These are phyloP conservation scores for Fusarium penzigii DNA, from an alignment of 2,329 filamentous ascomycete species.

Conservation along the genomic window DNA sequence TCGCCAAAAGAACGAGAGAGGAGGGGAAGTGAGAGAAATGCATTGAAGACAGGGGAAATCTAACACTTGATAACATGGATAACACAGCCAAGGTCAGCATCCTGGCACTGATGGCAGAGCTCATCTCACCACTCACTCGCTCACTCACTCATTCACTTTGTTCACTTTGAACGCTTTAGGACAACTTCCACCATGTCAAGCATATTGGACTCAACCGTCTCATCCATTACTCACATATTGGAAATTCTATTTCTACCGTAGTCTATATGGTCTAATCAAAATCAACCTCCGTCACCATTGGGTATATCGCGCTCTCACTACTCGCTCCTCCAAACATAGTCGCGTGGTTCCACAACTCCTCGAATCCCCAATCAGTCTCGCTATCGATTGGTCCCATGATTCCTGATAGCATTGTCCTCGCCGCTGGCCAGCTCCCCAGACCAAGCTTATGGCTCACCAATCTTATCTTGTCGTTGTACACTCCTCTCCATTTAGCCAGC, in stretches of 20 bases:
- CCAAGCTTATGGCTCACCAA: constrained; percentile 40
- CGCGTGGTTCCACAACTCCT: constrained; percentile 44
- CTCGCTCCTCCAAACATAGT: constrained; percentile 19
- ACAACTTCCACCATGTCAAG: background rate
- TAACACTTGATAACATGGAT: too few relatives aligned
- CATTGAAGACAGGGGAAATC: too few relatives aligned
- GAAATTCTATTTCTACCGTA: constrained; percentile 1
- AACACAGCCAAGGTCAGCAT: too few relatives aligned
- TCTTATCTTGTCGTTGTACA: constrained; percentile 44
- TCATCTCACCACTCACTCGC: too few relatives aligned
- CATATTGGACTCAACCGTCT: too few relatives aligned
- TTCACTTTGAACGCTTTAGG: too few relatives aligned
- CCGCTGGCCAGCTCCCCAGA: constrained; percentile 41
- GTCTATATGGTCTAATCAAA: constrained; percentile 22
- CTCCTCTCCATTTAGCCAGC: constrained; percentile 38
- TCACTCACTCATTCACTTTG: too few relatives aligned
- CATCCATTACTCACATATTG: too few relatives aligned
- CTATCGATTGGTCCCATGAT: constrained; percentile 44
- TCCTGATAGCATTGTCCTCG: constrained; percentile 38
- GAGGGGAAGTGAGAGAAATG: too few relatives aligned
- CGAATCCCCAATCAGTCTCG: constrained; percentile 41
- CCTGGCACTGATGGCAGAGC: too few relatives aligned
- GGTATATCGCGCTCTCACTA: constrained; percentile 20
- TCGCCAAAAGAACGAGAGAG: too few relatives aligned
- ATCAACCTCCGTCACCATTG: constrained; percentile 29